Conservation (phyloP, 345 rosid species). For the Moricandia moricandioides region DNA sequence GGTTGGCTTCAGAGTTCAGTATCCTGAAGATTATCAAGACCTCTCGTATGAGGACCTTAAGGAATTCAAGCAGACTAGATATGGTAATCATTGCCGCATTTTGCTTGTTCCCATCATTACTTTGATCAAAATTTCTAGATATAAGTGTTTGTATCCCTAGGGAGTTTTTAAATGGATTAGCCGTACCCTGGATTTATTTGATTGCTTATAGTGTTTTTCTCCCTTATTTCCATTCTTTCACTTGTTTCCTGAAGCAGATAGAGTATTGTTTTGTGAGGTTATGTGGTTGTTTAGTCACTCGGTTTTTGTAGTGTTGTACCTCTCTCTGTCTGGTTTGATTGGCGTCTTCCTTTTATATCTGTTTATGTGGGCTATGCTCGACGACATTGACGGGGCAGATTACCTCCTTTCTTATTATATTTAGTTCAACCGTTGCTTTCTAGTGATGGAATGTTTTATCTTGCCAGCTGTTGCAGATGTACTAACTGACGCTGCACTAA, state of each 20-base stretch:
- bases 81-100: constrained; percentile 52
- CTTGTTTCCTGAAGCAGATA: constrained; percentile 10
- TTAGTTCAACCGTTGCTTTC: constrained; percentile 1
- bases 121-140: constrained; percentile 1
- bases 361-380: not conserved
- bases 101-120: constrained; percentile 20
- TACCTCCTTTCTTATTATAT: constrained; percentile 12
- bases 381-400: not conserved
- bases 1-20: constrained; percentile 96
- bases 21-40: constrained; percentile 80
- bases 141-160: not conserved
- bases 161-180: constrained; percentile 1
- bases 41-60: constrained; percentile 93
- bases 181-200: not conserved
- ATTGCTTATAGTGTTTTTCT: not conserved
- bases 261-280: constrained; percentile 20
- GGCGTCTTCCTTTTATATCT: not conserved
- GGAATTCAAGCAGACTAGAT: constrained; percentile 96
- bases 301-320: constrained; percentile 7
- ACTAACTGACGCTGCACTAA: constrained; percentile 83
- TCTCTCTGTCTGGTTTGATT: constrained; percentile 5
- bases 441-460: constrained; percentile 46
- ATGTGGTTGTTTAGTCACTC: constrained; percentile 17
- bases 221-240: not conserved
- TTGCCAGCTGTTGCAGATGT: constrained; percentile 95